These are phyloP conservation scores for Puccinia brachypodii DNA, from an alignment of 1,284 basidiomycete species.

Conservation along the genomic window DNA sequence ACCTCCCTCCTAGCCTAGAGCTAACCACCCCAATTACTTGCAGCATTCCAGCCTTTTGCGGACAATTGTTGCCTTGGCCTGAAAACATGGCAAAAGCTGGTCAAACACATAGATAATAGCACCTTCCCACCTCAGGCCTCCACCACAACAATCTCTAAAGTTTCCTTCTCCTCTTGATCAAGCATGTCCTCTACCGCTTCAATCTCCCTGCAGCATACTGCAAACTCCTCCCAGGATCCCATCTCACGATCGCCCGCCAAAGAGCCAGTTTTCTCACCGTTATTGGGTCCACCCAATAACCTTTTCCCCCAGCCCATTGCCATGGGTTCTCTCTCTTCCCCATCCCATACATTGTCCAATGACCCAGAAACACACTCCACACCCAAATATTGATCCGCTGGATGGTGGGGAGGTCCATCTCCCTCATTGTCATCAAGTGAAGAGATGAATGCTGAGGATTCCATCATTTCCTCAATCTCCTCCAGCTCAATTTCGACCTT, in stretches of 20 bases:
- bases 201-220: neutral
- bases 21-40: neutral
- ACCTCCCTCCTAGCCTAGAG: neutral
- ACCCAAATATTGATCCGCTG: neutral
- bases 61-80: constrained; percentile 31
- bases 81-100: constrained; percentile 40
- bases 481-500: neutral
- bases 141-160: neutral
- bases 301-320: neutral
- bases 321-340: neutral
- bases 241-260: neutral
- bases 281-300: neutral
- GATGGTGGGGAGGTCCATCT: constrained; percentile 12
- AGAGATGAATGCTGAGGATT: neutral
- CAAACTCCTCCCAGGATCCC: neutral
- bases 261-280: neutral
- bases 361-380: constrained; percentile 12
- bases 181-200: neutral
- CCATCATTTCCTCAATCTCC: constrained; percentile 9
- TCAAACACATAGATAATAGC: constrained; percentile 20
- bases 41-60: constrained; percentile 39
- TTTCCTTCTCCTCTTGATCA: neutral
- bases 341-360: neutral
- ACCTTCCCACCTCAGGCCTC: no score
- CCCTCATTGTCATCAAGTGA: neutral